These are phyloP conservation scores for Schizopora paradoxa DNA, from an alignment of 1,284 basidiomycete species.

Conservation along the genomic window DNA sequence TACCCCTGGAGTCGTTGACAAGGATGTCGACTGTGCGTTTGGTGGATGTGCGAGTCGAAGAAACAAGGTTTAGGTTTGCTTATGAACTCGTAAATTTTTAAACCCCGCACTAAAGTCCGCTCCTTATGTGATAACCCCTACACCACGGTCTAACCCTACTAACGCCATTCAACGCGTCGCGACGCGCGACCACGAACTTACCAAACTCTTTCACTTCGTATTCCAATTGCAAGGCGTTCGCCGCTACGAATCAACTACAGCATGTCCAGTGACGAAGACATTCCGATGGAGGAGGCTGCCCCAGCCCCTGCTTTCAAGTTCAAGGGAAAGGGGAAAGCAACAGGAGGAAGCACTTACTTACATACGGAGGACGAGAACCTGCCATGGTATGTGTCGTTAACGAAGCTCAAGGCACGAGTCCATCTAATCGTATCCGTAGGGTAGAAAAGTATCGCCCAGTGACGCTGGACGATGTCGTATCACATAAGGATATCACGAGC, in stretches of 20 bases:
- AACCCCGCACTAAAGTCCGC: constrained; percentile 2
- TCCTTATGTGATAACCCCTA: constrained; percentile 22
- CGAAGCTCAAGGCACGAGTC: constrained; percentile 3
- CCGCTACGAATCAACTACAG: background rate
- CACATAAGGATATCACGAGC: constrained; percentile 87
- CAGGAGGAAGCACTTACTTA: constrained; percentile 34
- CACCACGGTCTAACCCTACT: constrained; percentile 10
- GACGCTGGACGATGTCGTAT: constrained; percentile 86
- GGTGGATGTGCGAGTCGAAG: constrained; percentile 20
- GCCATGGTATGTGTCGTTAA: constrained; percentile 53
- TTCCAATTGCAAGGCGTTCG: constrained; percentile 52
- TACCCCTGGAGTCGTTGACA: constrained; percentile 85
- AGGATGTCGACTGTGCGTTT: constrained; percentile 49
- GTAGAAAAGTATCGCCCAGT: constrained; percentile 94
- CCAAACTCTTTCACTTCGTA: background rate
- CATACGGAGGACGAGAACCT: constrained; percentile 53
- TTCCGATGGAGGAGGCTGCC: constrained; percentile 46
- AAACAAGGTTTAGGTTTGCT: constrained; percentile 12
- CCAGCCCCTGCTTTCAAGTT: constrained; percentile 24
- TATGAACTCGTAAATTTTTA: constrained; percentile 1
- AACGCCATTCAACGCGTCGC: constrained; percentile 13
- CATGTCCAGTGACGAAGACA: constrained; percentile 43
- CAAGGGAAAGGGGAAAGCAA: constrained; percentile 69
- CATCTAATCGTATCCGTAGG: constrained; percentile 42
- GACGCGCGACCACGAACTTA: constrained; percentile 17